These are phyloP conservation scores for Boletus mariae DNA, from an alignment of 1,284 basidiomycete genomes.

Conservation along the genomic window DNA sequence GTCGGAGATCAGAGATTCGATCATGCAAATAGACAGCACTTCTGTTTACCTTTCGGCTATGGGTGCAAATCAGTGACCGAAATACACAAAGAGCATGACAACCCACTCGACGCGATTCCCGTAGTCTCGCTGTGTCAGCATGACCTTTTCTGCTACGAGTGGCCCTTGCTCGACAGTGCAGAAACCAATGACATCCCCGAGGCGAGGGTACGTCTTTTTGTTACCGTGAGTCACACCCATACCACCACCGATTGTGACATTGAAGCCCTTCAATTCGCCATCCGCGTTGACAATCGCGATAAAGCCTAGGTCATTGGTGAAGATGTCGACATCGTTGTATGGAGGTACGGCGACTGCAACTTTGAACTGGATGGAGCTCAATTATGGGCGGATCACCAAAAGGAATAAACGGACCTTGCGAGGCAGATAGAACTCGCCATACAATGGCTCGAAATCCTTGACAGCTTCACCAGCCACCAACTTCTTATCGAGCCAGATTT, in stretches of 20 bases:
- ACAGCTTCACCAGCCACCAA: conserved; percentile 87
- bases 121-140: conserved; percentile 93
- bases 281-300: conserved; percentile 83
- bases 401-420: conserved; percentile 59
- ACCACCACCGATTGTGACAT: conserved; percentile 89
- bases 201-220: conserved; percentile 97
- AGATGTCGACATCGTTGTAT: conserved; percentile 95
- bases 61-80: conserved; percentile 6
- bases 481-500: conserved; percentile 99
- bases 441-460: conserved; percentile 93
- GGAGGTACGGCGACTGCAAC: conserved; percentile 95
- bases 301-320: conserved; percentile 94
- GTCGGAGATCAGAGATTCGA: conserved; percentile 10
- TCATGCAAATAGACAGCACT: neutral
- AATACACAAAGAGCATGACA: neutral
- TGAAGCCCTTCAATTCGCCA: conserved; percentile 82
- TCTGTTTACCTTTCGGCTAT: conserved; percentile 46
- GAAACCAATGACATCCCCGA: conserved; percentile 89
- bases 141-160: conserved; percentile 87
- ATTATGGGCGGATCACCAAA: conserved; percentile 6
- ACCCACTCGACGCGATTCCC: conserved; percentile 90
- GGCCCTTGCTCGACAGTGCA: conserved; percentile 86
- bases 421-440: conserved; percentile 96
- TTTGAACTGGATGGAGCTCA: conserved; percentile 73
- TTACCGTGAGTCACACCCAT: conserved; percentile 99